phyloP scores from a whole-genome alignment of 208 protist species.

The Crithidia brevicula region DNA sequence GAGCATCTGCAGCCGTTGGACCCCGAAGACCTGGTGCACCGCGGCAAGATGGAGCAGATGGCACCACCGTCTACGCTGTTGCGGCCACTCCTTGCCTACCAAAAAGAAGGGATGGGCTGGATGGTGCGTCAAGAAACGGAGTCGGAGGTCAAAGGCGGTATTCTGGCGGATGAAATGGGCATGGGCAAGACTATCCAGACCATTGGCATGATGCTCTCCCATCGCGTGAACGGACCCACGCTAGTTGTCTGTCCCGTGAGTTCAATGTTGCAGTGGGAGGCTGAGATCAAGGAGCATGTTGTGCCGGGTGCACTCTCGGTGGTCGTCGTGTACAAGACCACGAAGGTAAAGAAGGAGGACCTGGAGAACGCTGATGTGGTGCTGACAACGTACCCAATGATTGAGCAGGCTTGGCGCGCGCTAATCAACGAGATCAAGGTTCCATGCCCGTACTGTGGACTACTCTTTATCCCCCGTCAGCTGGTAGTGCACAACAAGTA shows the following conservation, averaged over 20 bases:
- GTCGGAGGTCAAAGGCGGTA: constrained; percentile 81
- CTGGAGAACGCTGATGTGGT: constrained; percentile 93
- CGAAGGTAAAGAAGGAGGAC: constrained; percentile 55
- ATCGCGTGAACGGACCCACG: constrained; percentile 76
- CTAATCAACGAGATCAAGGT: constrained; percentile 88
- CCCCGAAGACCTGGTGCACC: constrained; percentile 79
- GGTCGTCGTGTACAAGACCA: constrained; percentile 77
- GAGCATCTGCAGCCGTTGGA: constrained; percentile 81
- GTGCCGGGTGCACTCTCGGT: constrained; percentile 65
- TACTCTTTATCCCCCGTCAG: constrained; percentile 88
- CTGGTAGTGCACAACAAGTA: constrained; percentile 93
- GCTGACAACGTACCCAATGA: constrained; percentile 94
- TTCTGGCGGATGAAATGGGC: constrained; percentile 99
- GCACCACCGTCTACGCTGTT: constrained; percentile 56
- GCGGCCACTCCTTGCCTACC: constrained; percentile 79
- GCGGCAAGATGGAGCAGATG: constrained; percentile 53
- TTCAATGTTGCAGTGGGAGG: constrained; percentile 93
- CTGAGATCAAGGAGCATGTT: constrained; percentile 87
- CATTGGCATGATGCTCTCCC: constrained; percentile 89
- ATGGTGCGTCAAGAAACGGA: constrained; percentile 79
- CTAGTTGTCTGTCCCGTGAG: constrained; percentile 92
- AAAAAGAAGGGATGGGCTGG: constrained; percentile 89
- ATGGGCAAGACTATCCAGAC: constrained; percentile 98
- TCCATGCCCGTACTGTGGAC: constrained; percentile 87
- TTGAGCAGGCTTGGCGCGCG: constrained; percentile 89